A percentile compares a stretch with the other conserved stretches of the same genome.
phyloP scores from a whole-genome alignment of 73 alveolate species.

The Paraurostyla sp. region DNA sequence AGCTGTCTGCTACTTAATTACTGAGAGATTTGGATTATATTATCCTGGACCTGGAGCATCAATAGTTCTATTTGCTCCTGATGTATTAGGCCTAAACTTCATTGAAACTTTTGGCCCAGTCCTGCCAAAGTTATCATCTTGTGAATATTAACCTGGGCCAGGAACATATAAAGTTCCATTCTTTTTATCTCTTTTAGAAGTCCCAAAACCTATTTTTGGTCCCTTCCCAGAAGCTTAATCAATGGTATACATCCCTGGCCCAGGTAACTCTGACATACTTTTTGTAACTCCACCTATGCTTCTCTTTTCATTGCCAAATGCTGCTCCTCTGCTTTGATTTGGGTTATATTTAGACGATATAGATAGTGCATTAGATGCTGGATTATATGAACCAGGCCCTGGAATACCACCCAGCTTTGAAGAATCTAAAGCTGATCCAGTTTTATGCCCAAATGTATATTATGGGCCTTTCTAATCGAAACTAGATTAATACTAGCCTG shows the following conservation, averaged over 20 bases:
- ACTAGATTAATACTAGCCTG: constrained; percentile 25
- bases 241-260: constrained; percentile 29
- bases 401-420: constrained; percentile 7
- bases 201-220: constrained; percentile 55
- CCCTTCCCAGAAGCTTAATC: background rate
- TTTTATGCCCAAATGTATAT: constrained; percentile 7
- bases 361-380: background rate
- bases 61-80: background rate
- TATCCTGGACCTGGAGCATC: constrained; percentile 60
- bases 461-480: background rate
- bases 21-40: constrained; percentile 47
- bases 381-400: constrained; percentile 43
- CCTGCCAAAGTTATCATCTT: constrained; percentile 27
- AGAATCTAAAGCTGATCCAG: constrained; percentile 29
- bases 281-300: constrained; percentile 43
- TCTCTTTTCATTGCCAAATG: constrained; percentile 43
- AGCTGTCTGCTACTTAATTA: background rate
- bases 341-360: background rate
- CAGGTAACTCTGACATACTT: background rate
- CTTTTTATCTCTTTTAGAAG: constrained; percentile 37
- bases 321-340: constrained; percentile 26
- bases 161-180: constrained; percentile 8
- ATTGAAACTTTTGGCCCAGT: constrained; percentile 48
- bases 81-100: constrained; percentile 50
- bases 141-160: constrained; percentile 51